Evolutionary conservation across 345 rosid genomes (phyloP), one percentile per base, ranked within the genome.

Genomic region (Litchi chinensis): DNA sequence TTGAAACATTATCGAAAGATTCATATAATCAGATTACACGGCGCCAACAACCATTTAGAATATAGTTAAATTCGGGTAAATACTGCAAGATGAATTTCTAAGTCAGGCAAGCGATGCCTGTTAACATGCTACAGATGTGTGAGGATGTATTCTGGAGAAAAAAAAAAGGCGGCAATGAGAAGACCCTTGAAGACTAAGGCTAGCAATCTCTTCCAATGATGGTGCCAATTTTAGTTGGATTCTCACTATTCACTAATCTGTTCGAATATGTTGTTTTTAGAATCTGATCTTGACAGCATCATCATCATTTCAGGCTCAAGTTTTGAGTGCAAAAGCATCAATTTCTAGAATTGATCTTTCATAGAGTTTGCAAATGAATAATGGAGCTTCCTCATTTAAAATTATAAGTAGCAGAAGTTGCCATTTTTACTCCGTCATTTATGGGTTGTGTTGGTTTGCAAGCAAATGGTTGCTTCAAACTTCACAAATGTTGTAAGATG

Each of bases 381-480:
- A 40, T 28, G 63, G 19, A 16, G 74, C 73, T 46, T 7, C 22
- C 32, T 40, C 1, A 16, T 68, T 37, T 68, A 68, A 21, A 48
- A 48, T 48, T 18, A 62, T 1, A 26, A 26, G 28, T 32, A 32
- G 37, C 2, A 62, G 22, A 40, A 40, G 8, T 44, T 63, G 67
- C 69, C 15, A 43, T 15, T 37, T 43, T 28, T 41, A 0, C 26
- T 60, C 22, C 12, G n/a, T 57, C 5, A 11, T 68, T 26, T 32
- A 48, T 39, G 70, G 16, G 68, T 40, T 46, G 21, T 75, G 12
- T 62, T 56, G 37, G 67, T 60, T 50, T 39, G 65, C 48, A 70
- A 75, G 82, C 79, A 60, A 82, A 79, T 60, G 66, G 65, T 79
- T 76, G 82, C 78, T 79, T 79, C 76, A 43, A 44, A 66, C 68